Base-by-base conservation (phyloP, 83 land plant genomes). In the Picea abies region DNA sequence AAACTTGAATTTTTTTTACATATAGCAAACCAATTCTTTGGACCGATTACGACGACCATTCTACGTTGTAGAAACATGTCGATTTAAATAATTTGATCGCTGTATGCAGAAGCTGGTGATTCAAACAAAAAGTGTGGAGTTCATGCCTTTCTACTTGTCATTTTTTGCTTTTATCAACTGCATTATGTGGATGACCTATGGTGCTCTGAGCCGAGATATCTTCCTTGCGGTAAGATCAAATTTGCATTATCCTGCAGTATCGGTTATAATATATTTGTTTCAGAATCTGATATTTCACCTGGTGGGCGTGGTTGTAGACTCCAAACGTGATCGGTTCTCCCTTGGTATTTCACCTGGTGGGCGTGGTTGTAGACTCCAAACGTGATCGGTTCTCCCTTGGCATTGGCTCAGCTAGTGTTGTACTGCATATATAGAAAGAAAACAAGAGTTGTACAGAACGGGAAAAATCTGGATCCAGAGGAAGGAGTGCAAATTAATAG, bases 111-210 rank as follows among this genome's bases (percentile, higher is more conserved):
- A 80, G 32, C 69, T 60, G 68, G 91, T 89, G 62, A 84, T 89
- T 10, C 60, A 1, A 4, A 86, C 89, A 63, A 89, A 82, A 81
- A 89, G 91, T 47, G 91, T 89, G 60, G 86, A 89, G 68, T 89
- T 78, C 84, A 89, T 89, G 91, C 91, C 91, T 9, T 89, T 89
- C 80, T 84, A 82, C 81, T 72, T 89, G 58, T 86, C 91, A 0
- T 64, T 89, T 12, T 89, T 89, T 84, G 70, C 84, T 17, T 86
- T 89, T 79, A 17, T 82, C 0, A 71, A 73, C 60, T 82, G 89
- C 60, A 78, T 63, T 19, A 37, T 84, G 25, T 86, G 91, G 91
- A 49, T 89, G 86, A 75, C 80, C 22, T 89, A 86, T 60, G 89
- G 89, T 22, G 68, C 76, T 12, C 77, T 89, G 20, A 35, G 84